Base-by-base conservation (phyloP, 805 yeast genomes). In the Wickerhamiella alocasiicola region DNA sequence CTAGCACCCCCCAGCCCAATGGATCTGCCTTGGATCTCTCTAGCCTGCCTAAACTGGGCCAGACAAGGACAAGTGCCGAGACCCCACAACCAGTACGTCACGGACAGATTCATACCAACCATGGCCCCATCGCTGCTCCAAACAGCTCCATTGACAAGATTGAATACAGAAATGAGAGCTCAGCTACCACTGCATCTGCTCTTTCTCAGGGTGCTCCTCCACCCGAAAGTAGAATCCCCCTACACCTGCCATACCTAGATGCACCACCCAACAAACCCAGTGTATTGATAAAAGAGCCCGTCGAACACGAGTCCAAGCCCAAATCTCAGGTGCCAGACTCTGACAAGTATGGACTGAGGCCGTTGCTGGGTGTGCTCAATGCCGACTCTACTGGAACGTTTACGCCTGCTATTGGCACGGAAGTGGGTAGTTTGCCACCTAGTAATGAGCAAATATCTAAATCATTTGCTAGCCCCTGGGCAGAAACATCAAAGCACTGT, bases 381-480 rank as follows among this genome's bases (percentile, higher is more conserved):
- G 71, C 73, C 70, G 82, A 77, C 40, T 70, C 71, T 44, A 67
- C 59, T 26, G 88, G 79, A 44, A 70, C 74, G 44, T 71, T 75
- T 9, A 68, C 74, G 16, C 72, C 79, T 37, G 80, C 87, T 5
- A 65, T 80, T 42, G 94, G 94, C 7, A 75, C 76, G 20, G 94
- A 84, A 54, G 61, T 82, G 33, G 72, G 70, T 43, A 70, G 74
- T 52, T 56, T 78, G 25, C 91, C 88, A 1, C 61, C 81, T 31
- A 77, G 78, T 49, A 41, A 48, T 34, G 61, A 56, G 16, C 66
- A 70, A 42, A 58, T 81, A 25, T 67, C 81, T 21, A 65, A 70
- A 48, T 74, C 77, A 6, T 75, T 88, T 54, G 78, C 93, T 18
- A 81, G 94, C 2, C 98, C 98, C 9, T 88, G 98, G 97, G 70